phyloP scores from a whole-genome alignment of 148 eudicot genomes.

The Fallopia convolvulus region DNA sequence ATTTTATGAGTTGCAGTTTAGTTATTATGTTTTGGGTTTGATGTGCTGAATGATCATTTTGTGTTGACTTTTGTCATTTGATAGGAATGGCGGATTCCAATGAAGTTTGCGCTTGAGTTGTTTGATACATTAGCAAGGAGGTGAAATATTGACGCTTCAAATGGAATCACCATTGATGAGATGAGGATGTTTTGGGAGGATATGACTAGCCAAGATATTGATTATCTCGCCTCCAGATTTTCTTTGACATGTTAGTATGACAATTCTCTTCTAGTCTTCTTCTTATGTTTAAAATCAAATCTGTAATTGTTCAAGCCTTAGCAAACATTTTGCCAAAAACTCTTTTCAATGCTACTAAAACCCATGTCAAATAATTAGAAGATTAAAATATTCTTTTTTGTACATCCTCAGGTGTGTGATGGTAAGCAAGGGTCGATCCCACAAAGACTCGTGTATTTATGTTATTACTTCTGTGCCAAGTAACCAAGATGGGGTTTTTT shows the following conservation, averaged over 20 bases:
- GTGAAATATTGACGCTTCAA: slow-evolving; percentile 33
- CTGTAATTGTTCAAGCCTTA: neutral
- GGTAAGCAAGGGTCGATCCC: too few species aligned
- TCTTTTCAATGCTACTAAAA: too few species aligned
- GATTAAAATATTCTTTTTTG: neutral
- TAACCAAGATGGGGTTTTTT: too few species aligned
- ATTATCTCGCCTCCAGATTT: slow-evolving; percentile 75
- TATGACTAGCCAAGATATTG: slow-evolving; percentile 70
- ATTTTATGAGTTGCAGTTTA: too few species aligned
- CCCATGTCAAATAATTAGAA: too few species aligned
- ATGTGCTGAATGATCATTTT: neutral
- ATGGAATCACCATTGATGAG: slow-evolving; percentile 61
- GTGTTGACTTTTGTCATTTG: slow-evolving; percentile 10
- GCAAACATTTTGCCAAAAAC: neutral
- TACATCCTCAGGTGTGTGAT: slow-evolving; percentile 60
- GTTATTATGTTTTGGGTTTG: too few species aligned
- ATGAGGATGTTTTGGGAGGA: slow-evolving; percentile 85
- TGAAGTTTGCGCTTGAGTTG: slow-evolving; percentile 70
- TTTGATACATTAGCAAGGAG: slow-evolving; percentile 80
- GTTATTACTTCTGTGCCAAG: too few species aligned
- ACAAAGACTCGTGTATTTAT: too few species aligned
- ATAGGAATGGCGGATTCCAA: slow-evolving; percentile 73
- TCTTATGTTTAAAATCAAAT: neutral
- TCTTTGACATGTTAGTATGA: slow-evolving; percentile 71
- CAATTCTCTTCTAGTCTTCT: neutral